Conservation (phyloP, 129 eudicot species). For the Escallonia rubra region DNA sequence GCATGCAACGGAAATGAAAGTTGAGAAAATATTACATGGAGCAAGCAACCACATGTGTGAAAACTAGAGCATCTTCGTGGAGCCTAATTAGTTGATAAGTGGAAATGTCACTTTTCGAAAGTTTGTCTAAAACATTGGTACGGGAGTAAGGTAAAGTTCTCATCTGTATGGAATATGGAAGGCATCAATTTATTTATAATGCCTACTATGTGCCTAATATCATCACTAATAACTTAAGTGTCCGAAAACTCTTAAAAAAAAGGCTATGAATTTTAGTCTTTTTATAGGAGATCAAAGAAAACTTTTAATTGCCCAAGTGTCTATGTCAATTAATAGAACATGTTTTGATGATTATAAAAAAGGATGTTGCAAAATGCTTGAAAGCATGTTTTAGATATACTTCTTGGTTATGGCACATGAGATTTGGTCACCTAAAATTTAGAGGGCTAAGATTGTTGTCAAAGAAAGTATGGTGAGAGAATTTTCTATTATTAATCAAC, state of each 20-base stretch:
- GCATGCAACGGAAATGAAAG: not conserved
- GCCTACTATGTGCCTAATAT: constrained; percentile 9
- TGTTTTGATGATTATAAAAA: not conserved
- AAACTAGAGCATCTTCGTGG: not conserved
- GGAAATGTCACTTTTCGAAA: constrained; percentile 3
- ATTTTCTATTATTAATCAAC: not conserved
- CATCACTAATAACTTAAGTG: not conserved
- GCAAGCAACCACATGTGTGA: constrained; percentile 14
- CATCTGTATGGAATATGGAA: not conserved
- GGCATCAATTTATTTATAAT: constrained; percentile 1
- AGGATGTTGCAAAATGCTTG: not conserved
- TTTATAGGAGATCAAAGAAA: not conserved
- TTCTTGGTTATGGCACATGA: not conserved
- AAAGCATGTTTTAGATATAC: not conserved
- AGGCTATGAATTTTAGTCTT: not conserved
- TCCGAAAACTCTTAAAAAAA: constrained; percentile 5
- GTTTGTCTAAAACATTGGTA: not conserved
- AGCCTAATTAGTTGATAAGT: not conserved
- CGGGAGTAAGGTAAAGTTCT: not conserved
- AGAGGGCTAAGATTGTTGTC: not conserved
- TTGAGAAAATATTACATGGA: not conserved
- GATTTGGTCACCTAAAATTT: constrained; percentile 3
- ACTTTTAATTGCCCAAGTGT: not conserved
- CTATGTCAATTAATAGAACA: not conserved
- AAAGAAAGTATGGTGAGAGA: constrained; percentile 4